phyloP scores from a whole-genome alignment of 2,329 filamentous ascomycete species.

The Cordyceps cicadae region DNA sequence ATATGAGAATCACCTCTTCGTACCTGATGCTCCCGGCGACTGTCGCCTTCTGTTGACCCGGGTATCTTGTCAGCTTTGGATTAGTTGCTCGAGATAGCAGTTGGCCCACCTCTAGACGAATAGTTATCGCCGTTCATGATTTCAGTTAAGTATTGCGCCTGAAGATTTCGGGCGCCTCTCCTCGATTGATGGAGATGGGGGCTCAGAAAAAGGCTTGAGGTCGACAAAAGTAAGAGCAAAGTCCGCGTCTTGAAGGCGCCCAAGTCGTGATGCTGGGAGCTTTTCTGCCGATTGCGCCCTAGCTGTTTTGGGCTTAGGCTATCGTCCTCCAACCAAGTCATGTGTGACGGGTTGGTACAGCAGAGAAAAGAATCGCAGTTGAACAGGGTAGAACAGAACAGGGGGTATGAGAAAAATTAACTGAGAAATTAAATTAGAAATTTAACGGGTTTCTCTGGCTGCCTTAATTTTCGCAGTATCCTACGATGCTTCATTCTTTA shows the following conservation, averaged over 20 bases:
- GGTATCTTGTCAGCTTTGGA: conserved; percentile 17
- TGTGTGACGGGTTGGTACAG: no score
- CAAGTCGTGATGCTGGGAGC: conserved; percentile 13
- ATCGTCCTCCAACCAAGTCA: not conserved
- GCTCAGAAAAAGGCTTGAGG: conserved; percentile 1
- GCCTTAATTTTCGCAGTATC: not conserved
- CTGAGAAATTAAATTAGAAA: no score
- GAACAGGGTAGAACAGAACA: not conserved
- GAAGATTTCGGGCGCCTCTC: conserved; percentile 11
- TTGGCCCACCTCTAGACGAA: conserved; percentile 60
- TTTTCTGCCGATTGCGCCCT: conserved; percentile 10
- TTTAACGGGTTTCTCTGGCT: no score
- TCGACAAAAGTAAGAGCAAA: conserved; percentile 5
- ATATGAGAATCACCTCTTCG: conserved; percentile 19
- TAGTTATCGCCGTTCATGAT: conserved; percentile 83
- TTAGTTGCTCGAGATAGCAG: conserved; percentile 12
- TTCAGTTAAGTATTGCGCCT: conserved; percentile 12
- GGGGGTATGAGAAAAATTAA: no score
- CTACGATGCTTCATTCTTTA: not conserved
- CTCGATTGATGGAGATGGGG: conserved; percentile 15
- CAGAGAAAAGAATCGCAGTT: not conserved
- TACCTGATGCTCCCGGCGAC: conserved; percentile 49
- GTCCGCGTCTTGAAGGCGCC: conserved; percentile 9
- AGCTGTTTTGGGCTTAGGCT: conserved; percentile 7
- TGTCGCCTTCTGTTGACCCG: conserved; percentile 35